Percentiles rank a stretch among this genome's conserved stretches.
Conservation (phyloP, 345 rosid genomes). For the Eucalyptus pauciflora region DNA sequence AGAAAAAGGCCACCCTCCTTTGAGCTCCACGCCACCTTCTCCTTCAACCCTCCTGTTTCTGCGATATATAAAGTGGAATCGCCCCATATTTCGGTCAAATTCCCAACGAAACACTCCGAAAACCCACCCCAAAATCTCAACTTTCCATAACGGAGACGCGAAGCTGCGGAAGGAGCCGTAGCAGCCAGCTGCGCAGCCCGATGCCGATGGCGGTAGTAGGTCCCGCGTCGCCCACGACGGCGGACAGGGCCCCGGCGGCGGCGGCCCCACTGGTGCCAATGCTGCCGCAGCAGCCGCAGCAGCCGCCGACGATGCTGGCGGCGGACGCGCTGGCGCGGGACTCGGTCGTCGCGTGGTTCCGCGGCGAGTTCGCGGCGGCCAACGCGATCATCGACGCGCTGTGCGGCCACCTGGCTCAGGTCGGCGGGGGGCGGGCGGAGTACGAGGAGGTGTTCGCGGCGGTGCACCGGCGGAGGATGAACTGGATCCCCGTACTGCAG, state of each 20-base stretch:
- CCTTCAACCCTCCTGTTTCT: not conserved
- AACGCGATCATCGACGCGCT: constrained; percentile 90
- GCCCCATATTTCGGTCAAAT: not conserved
- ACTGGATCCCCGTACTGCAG: constrained; percentile 95
- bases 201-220: not conserved
- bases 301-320: not conserved
- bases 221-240: not conserved
- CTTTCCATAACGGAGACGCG: not conserved
- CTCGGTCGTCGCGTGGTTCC: constrained; percentile 76
- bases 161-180: not conserved
- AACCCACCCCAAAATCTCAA: not conserved
- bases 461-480: constrained; percentile 74
- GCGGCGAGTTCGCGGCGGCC: constrained; percentile 98
- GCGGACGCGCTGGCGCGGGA: constrained; percentile 63
- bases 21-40: not conserved
- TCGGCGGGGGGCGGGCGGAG: constrained; percentile 13
- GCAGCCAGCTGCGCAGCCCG: not conserved
- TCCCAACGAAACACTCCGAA: not conserved
- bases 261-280: not conserved
- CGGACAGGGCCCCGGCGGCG: not conserved
- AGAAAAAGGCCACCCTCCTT: not conserved
- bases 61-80: not conserved
- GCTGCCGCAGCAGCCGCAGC: not conserved
- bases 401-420: constrained; percentile 57
- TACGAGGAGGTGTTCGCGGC: constrained; percentile 70